Evolutionary conservation across 331 rosid species (phyloP).

Genomic region (Rhamnella rubrinervis): DNA sequence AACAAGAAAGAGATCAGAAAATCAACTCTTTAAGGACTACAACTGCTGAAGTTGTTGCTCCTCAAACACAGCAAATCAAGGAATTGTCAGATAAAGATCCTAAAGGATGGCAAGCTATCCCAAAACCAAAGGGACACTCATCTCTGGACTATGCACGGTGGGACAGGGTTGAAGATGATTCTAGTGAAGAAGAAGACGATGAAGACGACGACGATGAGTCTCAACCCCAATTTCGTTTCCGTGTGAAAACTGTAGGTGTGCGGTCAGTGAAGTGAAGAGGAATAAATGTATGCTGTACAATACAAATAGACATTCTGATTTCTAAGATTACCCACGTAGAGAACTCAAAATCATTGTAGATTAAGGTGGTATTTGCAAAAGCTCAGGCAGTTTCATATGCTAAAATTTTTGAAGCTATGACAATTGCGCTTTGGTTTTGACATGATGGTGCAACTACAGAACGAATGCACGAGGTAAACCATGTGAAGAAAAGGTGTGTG

Average conservation of each 20-base stretch:
- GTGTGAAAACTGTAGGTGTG: slow-evolving; percentile 72
- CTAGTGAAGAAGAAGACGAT: slow-evolving; percentile 68
- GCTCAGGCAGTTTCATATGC: slow-evolving; percentile 1
- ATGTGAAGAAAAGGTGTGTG: not conserved
- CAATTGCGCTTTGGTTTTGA: not conserved
- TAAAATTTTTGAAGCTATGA: not conserved
- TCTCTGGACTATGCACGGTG: slow-evolving; percentile 83
- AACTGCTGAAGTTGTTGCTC: slow-evolving; percentile 30
- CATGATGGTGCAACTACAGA: not conserved
- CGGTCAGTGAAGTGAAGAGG: slow-evolving; percentile 69
- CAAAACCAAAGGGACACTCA: slow-evolving; percentile 94
- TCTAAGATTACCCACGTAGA: slow-evolving; percentile 6
- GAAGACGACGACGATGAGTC: slow-evolving; percentile 62
- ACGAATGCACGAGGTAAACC: not conserved
- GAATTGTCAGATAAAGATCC: slow-evolving; percentile 44
- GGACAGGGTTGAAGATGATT: slow-evolving; percentile 90
- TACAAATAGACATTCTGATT: slow-evolving; percentile 18
- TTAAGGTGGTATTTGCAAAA: slow-evolving; percentile 13
- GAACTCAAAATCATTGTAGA: slow-evolving; percentile 12
- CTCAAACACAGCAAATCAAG: slow-evolving; percentile 26
- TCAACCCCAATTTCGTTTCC: slow-evolving; percentile 73
- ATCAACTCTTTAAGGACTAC: slow-evolving; percentile 25
- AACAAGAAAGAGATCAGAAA: slow-evolving; percentile 38
- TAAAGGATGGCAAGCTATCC: slow-evolving; percentile 88
- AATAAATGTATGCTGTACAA: not conserved